Conservation (phyloP, 1,139 yeast genomes). For the Hyphopichia buzzinii region DNA sequence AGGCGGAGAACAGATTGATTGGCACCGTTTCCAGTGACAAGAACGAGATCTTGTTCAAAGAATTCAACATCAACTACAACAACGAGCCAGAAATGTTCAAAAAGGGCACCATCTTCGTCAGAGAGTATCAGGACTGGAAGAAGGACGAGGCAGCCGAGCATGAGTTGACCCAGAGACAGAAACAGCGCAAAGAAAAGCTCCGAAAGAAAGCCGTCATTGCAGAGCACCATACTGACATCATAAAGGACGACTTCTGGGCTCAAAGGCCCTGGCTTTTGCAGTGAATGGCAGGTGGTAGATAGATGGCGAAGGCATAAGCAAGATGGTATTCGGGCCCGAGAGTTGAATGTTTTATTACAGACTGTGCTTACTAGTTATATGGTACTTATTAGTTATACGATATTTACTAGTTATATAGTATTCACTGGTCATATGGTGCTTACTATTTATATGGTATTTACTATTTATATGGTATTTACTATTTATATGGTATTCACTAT, state of each 20-base stretch:
- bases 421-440: too few relatives aligned
- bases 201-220: slow-evolving; percentile 48
- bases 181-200: slow-evolving; percentile 47
- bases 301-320: too few relatives aligned
- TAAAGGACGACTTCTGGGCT: slow-evolving; percentile 58
- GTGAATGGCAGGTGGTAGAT: too few relatives aligned
- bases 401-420: too few relatives aligned
- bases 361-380: too few relatives aligned
- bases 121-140: slow-evolving; percentile 41
- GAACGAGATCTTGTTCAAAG: slow-evolving; percentile 75
- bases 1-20: slow-evolving; percentile 69
- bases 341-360: too few relatives aligned
- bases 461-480: too few relatives aligned
- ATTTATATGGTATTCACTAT: too few relatives aligned
- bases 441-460: too few relatives aligned
- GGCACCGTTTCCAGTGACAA: slow-evolving; percentile 84
- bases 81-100: slow-evolving; percentile 84
- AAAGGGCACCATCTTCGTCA: slow-evolving; percentile 75
- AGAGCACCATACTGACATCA: slow-evolving; percentile 54
- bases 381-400: too few relatives aligned
- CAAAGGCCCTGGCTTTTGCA: slow-evolving; percentile 34
- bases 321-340: too few relatives aligned
- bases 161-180: slow-evolving; percentile 42
- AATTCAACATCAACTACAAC: slow-evolving; percentile 85
- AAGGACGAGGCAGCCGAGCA: slow-evolving; percentile 10